phyloP scores from a whole-genome alignment of 2,329 filamentous ascomycete species.

The Madurella mycetomatis region DNA sequence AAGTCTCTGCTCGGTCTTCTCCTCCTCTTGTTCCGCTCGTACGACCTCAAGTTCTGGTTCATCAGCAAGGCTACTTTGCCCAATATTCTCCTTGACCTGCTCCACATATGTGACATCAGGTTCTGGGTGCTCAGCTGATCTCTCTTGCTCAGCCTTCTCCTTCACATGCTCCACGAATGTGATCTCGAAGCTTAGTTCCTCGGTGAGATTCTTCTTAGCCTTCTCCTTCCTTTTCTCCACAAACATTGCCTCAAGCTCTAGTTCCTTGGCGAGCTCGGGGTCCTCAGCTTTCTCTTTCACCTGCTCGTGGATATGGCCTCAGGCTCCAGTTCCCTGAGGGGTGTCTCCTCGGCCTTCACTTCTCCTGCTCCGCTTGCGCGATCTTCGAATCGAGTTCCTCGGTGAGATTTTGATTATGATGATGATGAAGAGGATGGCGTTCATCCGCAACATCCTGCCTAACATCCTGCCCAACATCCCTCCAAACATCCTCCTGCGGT shows the following conservation, averaged over 20 bases:
- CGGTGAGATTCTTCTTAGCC: background rate
- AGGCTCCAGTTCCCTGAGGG: background rate
- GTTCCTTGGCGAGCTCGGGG: background rate
- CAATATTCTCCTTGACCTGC: background rate
- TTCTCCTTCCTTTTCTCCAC: background rate
- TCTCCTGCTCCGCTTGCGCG: background rate
- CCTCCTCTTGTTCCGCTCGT: background rate
- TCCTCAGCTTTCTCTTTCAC: background rate
- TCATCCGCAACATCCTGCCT: no score
- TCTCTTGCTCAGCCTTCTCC: background rate
- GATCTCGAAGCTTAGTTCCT: background rate
- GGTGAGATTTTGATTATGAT: background rate
- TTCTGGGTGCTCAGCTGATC: background rate
- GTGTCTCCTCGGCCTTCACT: background rate
- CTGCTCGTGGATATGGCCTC: background rate
- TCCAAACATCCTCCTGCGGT: background rate
- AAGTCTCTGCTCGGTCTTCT: background rate
- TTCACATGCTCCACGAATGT: background rate
- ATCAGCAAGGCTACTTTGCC: background rate
- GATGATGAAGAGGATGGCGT: no score
- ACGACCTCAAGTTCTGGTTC: background rate
- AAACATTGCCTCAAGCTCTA: background rate
- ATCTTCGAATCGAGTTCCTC: background rate
- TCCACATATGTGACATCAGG: background rate
- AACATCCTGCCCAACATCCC: no score